Conservation (phyloP, 768 basidiomycete genomes). For the Mycena leptocephala region DNA sequence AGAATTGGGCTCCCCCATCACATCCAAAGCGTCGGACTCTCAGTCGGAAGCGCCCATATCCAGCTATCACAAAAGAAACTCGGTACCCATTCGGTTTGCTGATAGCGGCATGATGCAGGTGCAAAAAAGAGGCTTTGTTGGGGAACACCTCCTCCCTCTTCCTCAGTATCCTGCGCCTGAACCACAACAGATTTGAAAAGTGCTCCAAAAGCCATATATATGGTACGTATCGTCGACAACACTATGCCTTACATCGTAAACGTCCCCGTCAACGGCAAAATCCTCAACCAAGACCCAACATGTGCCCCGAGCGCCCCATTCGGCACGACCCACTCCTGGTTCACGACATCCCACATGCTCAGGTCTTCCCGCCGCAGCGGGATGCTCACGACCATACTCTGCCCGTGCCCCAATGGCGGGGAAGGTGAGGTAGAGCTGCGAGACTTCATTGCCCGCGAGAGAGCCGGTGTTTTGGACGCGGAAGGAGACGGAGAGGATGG, state of each 20-base stretch:
- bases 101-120: too few species aligned
- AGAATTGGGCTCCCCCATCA: too few species aligned
- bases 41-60: too few species aligned
- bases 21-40: too few species aligned
- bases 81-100: too few species aligned
- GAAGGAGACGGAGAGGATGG: conserved; percentile 50
- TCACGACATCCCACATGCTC: conserved; percentile 31
- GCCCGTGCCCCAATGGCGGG: conserved; percentile 41
- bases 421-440: too few species aligned
- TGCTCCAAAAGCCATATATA: too few species aligned
- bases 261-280: neutral
- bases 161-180: too few species aligned
- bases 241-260: neutral
- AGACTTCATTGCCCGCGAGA: conserved; percentile 43
- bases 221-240: neutral
- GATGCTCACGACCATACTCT: conserved; percentile 12
- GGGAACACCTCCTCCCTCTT: too few species aligned
- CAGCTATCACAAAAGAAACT: too few species aligned
- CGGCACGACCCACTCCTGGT: conserved; percentile 51
- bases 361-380: conserved; percentile 29
- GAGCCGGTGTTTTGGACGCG: conserved; percentile 55
- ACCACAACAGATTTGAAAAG: too few species aligned
- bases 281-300: conserved; percentile 45
- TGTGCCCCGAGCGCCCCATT: conserved; percentile 49
- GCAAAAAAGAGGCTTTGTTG: too few species aligned